phyloP scores from a whole-genome alignment of 352 stramenopile genomes.

The Phytopythium ostracodes region DNA sequence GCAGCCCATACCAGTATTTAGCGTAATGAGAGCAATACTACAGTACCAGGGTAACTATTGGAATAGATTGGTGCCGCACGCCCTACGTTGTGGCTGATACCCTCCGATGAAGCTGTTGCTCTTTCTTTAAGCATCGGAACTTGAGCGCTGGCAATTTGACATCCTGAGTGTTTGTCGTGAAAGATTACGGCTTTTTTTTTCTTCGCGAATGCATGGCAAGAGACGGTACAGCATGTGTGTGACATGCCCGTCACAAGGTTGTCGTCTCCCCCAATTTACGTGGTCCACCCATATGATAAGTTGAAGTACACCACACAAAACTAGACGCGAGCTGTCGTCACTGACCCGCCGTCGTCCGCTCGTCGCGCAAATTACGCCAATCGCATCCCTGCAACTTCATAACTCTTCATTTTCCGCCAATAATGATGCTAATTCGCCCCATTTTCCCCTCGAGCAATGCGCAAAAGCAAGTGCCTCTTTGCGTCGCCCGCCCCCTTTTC shows the following conservation, averaged over 20 bases:
- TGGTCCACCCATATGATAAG: neutral
- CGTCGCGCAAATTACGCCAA: neutral
- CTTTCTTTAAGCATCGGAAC: too few relatives aligned
- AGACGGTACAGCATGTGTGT: neutral
- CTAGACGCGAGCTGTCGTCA: neutral
- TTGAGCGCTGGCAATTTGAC: too few relatives aligned
- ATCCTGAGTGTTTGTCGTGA: too few relatives aligned
- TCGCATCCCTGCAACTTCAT: neutral
- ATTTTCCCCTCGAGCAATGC: neutral
- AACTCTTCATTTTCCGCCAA: neutral
- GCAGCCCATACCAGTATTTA: too few relatives aligned
- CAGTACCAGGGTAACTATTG: too few relatives aligned
- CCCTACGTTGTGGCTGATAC: too few relatives aligned
- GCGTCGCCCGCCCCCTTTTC: neutral
- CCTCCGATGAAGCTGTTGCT: too few relatives aligned
- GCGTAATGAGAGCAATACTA: too few relatives aligned
- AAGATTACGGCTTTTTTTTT: too few relatives aligned
- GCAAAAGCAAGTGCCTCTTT: slow-evolving; percentile 5
- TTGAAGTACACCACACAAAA: neutral
- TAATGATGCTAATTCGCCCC: neutral
- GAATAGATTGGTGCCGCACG: too few relatives aligned
- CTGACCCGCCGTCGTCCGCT: neutral
- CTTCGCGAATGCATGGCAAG: neutral
- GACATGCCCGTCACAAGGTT: neutral
- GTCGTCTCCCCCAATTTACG: neutral